Evolutionary conservation across 352 stramenopile genomes (phyloP).

Genomic region (Phytophthora macrochlamydospora): DNA sequence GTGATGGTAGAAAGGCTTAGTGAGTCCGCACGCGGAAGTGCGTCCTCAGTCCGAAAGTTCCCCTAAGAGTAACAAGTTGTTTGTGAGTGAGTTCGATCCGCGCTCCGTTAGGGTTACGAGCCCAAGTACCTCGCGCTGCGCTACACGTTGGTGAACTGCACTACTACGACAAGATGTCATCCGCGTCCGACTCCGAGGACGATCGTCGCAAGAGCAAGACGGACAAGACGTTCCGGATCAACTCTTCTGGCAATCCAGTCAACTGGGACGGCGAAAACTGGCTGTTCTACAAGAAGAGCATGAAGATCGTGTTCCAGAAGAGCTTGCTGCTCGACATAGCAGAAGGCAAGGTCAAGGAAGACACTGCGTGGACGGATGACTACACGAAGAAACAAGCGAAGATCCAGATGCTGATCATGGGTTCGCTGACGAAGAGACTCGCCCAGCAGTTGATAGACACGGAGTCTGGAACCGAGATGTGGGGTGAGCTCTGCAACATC

Average conservation of each 20-base stretch:
- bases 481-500: background rate
- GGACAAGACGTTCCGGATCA: conserved; percentile 3
- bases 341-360: background rate
- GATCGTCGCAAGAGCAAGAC: background rate
- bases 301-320: conserved; percentile 13
- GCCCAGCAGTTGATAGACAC: conserved; percentile 16
- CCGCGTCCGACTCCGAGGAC: conserved; percentile 9
- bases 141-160: too few relatives aligned
- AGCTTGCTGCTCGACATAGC: conserved; percentile 7
- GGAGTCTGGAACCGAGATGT: conserved; percentile 20
- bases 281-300: conserved; percentile 17
- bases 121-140: too few relatives aligned
- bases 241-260: conserved; percentile 10
- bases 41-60: too few relatives aligned
- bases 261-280: conserved; percentile 13
- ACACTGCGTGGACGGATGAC: background rate
- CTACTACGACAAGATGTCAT: conserved; percentile 3
- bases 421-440: conserved; percentile 12
- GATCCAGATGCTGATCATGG: conserved; percentile 16
- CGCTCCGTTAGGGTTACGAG: too few relatives aligned
- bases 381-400: conserved; percentile 23
- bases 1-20: too few relatives aligned
- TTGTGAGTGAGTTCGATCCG: too few relatives aligned
- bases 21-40: too few relatives aligned
- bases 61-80: too few relatives aligned